phyloP scores from a whole-genome alignment of 1,284 basidiomycete genomes.

The Papiliotrema fonsecae region DNA sequence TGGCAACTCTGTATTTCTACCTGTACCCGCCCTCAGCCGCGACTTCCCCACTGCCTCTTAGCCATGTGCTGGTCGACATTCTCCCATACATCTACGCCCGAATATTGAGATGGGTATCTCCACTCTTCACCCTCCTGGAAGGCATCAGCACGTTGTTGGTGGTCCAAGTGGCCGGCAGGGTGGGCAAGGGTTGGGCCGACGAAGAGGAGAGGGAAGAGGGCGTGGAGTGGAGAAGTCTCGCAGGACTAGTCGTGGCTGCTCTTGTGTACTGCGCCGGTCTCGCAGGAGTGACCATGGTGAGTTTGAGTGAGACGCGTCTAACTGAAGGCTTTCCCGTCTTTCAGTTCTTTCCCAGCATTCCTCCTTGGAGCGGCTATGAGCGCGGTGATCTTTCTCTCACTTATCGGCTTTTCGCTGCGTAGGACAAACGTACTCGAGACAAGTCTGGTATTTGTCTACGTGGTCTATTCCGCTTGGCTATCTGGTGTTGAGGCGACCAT shows the following conservation, averaged over 20 bases:
- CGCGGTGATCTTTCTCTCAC: slow-evolving; percentile 67
- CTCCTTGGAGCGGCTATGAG: slow-evolving; percentile 45
- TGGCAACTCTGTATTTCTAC: slow-evolving; percentile 40
- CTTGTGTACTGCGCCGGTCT: slow-evolving; percentile 44
- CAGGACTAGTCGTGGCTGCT: slow-evolving; percentile 40
- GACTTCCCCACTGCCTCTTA: slow-evolving; percentile 13
- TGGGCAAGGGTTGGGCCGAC: slow-evolving; percentile 48
- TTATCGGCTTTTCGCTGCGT: slow-evolving; percentile 81
- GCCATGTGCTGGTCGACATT: slow-evolving; percentile 39
- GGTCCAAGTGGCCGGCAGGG: slow-evolving; percentile 45
- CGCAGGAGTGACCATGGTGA: slow-evolving; percentile 38
- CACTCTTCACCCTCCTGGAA: slow-evolving; percentile 48
- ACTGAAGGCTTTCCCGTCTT: slow-evolving; percentile 29
- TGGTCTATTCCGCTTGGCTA: slow-evolving; percentile 56
- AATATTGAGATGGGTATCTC: slow-evolving; percentile 42
- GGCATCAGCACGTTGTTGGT: slow-evolving; percentile 44
- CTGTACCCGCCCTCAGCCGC: slow-evolving; percentile 30
- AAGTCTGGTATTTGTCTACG: slow-evolving; percentile 73
- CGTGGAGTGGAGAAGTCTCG: slow-evolving; percentile 46
- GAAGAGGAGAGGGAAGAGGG: slow-evolving; percentile 46
- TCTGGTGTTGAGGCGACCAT: slow-evolving; percentile 43
- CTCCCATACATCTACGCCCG: slow-evolving; percentile 45
- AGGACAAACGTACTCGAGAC: slow-evolving; percentile 92
- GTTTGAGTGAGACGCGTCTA: slow-evolving; percentile 8
- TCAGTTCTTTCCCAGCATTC: slow-evolving; percentile 33